Percentiles rank a stretch among this genome's conserved stretches.
Conservation (phyloP, 306 rosid genomes). For the Abrus pulchellus region DNA sequence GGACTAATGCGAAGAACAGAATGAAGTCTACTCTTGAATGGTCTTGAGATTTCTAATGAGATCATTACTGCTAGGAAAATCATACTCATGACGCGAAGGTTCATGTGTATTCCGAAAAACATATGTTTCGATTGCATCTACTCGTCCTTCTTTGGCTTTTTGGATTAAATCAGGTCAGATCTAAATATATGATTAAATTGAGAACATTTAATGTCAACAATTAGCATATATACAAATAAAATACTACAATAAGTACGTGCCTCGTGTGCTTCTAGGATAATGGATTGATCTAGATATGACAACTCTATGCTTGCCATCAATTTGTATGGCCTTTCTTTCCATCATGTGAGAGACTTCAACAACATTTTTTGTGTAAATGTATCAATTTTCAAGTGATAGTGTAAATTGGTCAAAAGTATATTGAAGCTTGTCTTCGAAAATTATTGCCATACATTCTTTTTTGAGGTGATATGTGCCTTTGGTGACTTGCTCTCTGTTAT, state of each 20-base stretch:
- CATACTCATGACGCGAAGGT: slow-evolving; percentile 59
- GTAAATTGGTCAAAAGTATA: too few relatives aligned
- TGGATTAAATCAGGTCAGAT: slow-evolving; percentile 71
- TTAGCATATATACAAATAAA: background rate
- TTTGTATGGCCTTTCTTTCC: slow-evolving; percentile 59
- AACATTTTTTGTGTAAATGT: background rate
- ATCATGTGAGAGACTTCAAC: slow-evolving; percentile 38
- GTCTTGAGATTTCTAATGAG: slow-evolving; percentile 59
- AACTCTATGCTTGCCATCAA: slow-evolving; percentile 54
- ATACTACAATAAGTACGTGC: slow-evolving; percentile 7
- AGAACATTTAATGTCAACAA: background rate
- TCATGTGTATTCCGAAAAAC: slow-evolving; percentile 70
- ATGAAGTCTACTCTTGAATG: slow-evolving; percentile 63
- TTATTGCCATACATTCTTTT: too few relatives aligned
- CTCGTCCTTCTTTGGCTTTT: slow-evolving; percentile 67
- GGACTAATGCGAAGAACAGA: slow-evolving; percentile 77
- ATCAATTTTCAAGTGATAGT: too few relatives aligned
- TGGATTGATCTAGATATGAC: slow-evolving; percentile 64
- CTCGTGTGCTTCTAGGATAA: slow-evolving; percentile 67
- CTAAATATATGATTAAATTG: slow-evolving; percentile 20
- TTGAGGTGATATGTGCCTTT: too few relatives aligned
- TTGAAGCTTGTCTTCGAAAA: too few relatives aligned
- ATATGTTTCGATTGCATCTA: slow-evolving; percentile 65
- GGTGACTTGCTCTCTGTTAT: too few relatives aligned
- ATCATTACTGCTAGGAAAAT: slow-evolving; percentile 57